A percentile compares a stretch with the other conserved stretches of the same genome.
phyloP scores from a whole-genome alignment of 2,329 filamentous ascomycete genomes.

The Lojkania enalia region DNA sequence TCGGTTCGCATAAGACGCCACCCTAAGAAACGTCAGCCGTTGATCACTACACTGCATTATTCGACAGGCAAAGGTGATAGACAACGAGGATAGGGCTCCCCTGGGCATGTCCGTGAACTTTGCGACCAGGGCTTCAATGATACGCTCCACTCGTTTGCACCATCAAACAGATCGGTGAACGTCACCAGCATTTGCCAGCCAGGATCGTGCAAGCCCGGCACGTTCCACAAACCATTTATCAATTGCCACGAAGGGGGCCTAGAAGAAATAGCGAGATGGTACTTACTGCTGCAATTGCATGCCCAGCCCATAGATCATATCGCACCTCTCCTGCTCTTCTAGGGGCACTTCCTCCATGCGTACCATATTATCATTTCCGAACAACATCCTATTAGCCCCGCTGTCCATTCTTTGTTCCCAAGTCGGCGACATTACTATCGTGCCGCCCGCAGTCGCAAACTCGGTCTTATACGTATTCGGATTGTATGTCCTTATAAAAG shows the following conservation, averaged over 20 bases:
- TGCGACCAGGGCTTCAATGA: no score
- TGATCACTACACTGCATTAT: background rate
- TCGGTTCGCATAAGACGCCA: background rate
- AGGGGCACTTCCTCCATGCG: slow-evolving; percentile 32
- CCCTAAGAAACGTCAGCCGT: background rate
- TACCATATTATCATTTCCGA: slow-evolving; percentile 33
- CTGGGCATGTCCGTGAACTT: background rate
- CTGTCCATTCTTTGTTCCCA: slow-evolving; percentile 31
- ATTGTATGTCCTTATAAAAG: slow-evolving; percentile 46
- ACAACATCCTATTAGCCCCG: slow-evolving; percentile 26
- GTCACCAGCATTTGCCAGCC: background rate
- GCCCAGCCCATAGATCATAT: slow-evolving; percentile 29
- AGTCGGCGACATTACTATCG: slow-evolving; percentile 23
- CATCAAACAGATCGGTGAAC: no score
- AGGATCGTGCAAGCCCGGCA: background rate
- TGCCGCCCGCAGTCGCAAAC: slow-evolving; percentile 20
- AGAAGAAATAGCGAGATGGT: background rate
- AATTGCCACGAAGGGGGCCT: background rate
- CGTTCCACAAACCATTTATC: background rate
- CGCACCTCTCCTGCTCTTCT: slow-evolving; percentile 27
- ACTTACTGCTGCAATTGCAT: slow-evolving; percentile 37
- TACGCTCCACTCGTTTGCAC: no score
- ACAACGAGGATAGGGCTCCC: background rate
- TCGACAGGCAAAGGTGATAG: background rate
- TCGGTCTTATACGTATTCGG: slow-evolving; percentile 45